These are phyloP conservation scores for Exophiala sp. DNA, from an alignment of 2,329 filamentous ascomycete species.

Conservation along the genomic window DNA sequence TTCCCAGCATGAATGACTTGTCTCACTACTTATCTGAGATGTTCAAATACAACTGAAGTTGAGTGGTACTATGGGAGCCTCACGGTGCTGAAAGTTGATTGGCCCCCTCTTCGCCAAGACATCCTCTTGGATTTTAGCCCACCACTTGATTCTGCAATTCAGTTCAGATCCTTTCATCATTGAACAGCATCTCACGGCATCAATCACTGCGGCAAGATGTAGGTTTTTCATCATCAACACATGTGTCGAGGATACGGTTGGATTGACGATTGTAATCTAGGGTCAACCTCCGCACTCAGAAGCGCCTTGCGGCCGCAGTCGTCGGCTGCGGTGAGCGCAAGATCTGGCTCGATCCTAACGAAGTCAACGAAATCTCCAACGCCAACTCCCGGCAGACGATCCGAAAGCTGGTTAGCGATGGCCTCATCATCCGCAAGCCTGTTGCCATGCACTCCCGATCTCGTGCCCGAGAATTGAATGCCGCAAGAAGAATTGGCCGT, in stretches of 20 bases:
- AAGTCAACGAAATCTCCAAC: conserved; percentile 98
- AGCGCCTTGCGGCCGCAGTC: conserved; percentile 98
- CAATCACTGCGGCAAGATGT: conserved; percentile 26
- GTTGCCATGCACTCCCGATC: conserved; percentile 99
- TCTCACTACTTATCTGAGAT: too few species aligned
- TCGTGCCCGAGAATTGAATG: conserved; percentile 91
- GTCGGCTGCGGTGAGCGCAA: conserved; percentile 99
- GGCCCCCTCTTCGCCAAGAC: too few species aligned
- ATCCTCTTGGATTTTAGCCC: neutral
- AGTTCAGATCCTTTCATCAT: conserved; percentile 4
- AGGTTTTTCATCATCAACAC: conserved; percentile 8
- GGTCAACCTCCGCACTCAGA: conserved; percentile 99
- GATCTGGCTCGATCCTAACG: conserved; percentile 99
- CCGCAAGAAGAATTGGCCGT: conserved; percentile 89
- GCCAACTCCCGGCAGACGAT: conserved; percentile 99
- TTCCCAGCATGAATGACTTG: too few species aligned
- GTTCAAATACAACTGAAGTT: too few species aligned
- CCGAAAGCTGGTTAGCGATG: conserved; percentile 99
- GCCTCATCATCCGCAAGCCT: conserved; percentile 99
- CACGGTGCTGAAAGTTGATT: too few species aligned
- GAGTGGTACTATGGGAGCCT: too few species aligned
- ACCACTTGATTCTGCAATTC: too few species aligned
- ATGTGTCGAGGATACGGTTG: neutral
- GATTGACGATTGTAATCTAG: conserved; percentile 48
- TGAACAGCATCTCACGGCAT: conserved; percentile 4